Base-by-base conservation (phyloP, 306 rosid genomes). In the Erythrophleum fordii region DNA sequence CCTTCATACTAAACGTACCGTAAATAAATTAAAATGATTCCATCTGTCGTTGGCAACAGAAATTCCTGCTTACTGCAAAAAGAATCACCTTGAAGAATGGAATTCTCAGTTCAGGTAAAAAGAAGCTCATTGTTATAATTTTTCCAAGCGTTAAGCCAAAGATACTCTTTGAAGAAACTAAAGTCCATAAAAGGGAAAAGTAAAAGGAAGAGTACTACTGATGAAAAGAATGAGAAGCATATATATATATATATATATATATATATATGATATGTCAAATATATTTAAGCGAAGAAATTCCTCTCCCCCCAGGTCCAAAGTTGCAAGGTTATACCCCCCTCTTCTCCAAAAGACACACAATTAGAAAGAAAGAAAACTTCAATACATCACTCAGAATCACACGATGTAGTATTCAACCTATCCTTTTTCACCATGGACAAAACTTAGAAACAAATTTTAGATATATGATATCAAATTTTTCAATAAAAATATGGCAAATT, bases 321-420 rank as follows among this genome's bases (percentile, higher is more conserved):
- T 80, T 74, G 60, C 78, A 85, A 55, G 72, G 77, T 68, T 84
- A 84, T 84, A 65, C 84, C 82, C 48, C 17, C 71, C 26, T 74
- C 82, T 34, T 76, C 80, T 75, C 39, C 49, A 18, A 23, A 76
- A n/a, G n/a, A 6, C n/a, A 42, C 55, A 69, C 83, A 78, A 83
- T 23, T 71, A 83, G 76, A 82, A 83, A 28, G 22, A 31, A 69
- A 77, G 29, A 77, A 84, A 65, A 3, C 34, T 52, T 72, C 79
- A 87, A 76, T 88, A 87, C 94, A 87, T 81, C 65, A 81, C 85
- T 66, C 83, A 49, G 80, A 81, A 85, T 85, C 83, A 81, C 80
- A 71, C 74, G 0, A 5, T 55, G 62, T 59, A 75, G 65, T 62
- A 77, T 77, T 44, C 77, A 69, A 52, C 60, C 67, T 51, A 45